These are phyloP conservation scores for Dipsacomyces acuminosporus DNA, from an alignment of 371 early-diverging fungal genomes.

Conservation along the genomic window DNA sequence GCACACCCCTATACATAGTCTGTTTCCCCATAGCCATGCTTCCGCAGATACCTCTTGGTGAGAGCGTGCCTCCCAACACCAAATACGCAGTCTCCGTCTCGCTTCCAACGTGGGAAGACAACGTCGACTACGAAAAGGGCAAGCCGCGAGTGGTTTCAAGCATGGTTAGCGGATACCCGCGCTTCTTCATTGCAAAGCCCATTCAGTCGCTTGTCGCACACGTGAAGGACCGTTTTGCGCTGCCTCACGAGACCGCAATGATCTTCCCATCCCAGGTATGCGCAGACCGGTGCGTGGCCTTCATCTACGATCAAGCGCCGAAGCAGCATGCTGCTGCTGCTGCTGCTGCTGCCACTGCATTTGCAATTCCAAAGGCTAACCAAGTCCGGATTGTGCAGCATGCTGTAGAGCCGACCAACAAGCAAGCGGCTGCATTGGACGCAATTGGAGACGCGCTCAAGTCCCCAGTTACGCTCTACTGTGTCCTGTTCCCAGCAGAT, in stretches of 20 bases:
- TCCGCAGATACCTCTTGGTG: slow-evolving; percentile 51
- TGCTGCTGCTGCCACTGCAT: not conserved
- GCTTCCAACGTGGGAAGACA: slow-evolving; percentile 87
- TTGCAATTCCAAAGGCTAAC: slow-evolving; percentile 15
- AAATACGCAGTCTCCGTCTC: slow-evolving; percentile 88
- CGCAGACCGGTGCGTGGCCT: slow-evolving; percentile 66
- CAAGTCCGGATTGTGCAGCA: slow-evolving; percentile 62
- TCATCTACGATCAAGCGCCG: slow-evolving; percentile 49
- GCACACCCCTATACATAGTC: no score
- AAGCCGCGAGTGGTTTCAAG: slow-evolving; percentile 62
- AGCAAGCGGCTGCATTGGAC: slow-evolving; percentile 35
- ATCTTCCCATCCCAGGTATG: slow-evolving; percentile 68
- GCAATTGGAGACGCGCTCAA: slow-evolving; percentile 23
- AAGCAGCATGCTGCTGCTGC: slow-evolving; percentile 10
- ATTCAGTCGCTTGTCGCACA: slow-evolving; percentile 33
- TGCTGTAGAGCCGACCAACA: slow-evolving; percentile 48
- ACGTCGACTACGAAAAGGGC: slow-evolving; percentile 89
- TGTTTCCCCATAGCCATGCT: slow-evolving; percentile 2
- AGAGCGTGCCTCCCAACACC: slow-evolving; percentile 66
- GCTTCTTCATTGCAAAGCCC: slow-evolving; percentile 86
- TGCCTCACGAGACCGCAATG: slow-evolving; percentile 60
- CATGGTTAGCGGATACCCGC: slow-evolving; percentile 87
- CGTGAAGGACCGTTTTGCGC: slow-evolving; percentile 60
- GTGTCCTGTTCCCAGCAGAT: slow-evolving; percentile 68
- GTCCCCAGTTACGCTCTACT: slow-evolving; percentile 53